phyloP scores from a whole-genome alignment of 257 asterid species.

The Schizonepeta tenuifolia region DNA sequence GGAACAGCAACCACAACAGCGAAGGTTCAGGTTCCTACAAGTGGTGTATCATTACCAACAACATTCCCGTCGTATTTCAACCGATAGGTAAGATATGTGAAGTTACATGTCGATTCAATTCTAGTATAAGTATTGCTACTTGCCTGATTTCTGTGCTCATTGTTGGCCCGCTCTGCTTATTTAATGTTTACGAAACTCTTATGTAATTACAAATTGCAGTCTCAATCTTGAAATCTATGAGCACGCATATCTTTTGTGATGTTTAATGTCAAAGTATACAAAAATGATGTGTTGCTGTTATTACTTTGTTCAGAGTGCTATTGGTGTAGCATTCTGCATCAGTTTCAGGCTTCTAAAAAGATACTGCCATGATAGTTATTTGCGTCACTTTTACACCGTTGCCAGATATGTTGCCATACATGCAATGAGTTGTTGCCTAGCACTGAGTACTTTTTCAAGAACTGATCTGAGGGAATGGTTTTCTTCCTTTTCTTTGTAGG shows the following conservation, averaged over 20 bases:
- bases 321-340: background rate
- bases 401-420: background rate
- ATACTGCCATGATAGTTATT: background rate
- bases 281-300: conserved; percentile 1
- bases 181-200: background rate
- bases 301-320: background rate
- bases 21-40: conserved; percentile 46
- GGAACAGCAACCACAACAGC: conserved; percentile 41
- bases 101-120: background rate
- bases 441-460: background rate
- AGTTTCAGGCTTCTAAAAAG: conserved; percentile 9
- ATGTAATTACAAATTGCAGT: background rate
- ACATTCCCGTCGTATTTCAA: conserved; percentile 45
- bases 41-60: conserved; percentile 38
- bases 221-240: background rate
- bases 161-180: background rate
- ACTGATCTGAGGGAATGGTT: background rate
- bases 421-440: background rate
- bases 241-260: background rate
- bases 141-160: background rate
- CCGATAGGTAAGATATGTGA: conserved; percentile 49
- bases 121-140: background rate
- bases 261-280: background rate
- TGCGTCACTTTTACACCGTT: conserved; percentile 2
- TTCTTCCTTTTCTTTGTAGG: background rate